Evolutionary conservation across 140 eudicot genomes (phyloP), one percentile per base, ranked within the genome.

Genomic region (Flaveria floridana): DNA sequence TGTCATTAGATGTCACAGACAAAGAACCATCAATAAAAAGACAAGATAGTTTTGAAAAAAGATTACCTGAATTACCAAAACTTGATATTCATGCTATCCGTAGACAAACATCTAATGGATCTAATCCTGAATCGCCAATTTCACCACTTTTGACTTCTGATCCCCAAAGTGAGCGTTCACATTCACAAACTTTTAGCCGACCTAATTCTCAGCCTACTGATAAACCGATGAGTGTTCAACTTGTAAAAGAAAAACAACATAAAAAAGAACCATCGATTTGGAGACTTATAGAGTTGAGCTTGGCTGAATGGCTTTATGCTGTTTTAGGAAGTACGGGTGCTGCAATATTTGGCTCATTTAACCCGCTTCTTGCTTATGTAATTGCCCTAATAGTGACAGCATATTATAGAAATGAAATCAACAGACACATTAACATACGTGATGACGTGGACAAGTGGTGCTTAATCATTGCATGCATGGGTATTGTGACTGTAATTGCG

Each of bases 261-360:
- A 84, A 77, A 68, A 81, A 82, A 78, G 89, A 84, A 63, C 98
- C 98, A 41, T 85, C 98, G 14, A 74, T 93, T 70, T 89, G 97
- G 98, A 90, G 97, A 83, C 98, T 93, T 50, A 81, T 93, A 47
- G 96, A 93, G 79, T 93, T 93, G 78, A 93, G 98, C 82, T 79
- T 93, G 70, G 95, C 98, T 5, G 98, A 93, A 68, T 93, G 98
- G 98, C 94, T 93, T 19, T 93, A 93, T 79, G 98, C 97, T 81
- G 94, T 93, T 57, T 74, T 90, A 58, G 98, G 98, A 76, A 93
- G 97, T 72, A 90, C 75, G 6, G 97, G 97, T 83, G 97, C 97
- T 79, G 97, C 97, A 14, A 90, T 93, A 58, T 90, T 90, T 76
- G 98, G 98, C 70, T 88, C 98, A 65, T 90, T 90, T 62, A 93